These are phyloP conservation scores for Cavenderia fasciculata DNA, from an alignment of 78 protist genomes.

Conservation along the genomic window DNA sequence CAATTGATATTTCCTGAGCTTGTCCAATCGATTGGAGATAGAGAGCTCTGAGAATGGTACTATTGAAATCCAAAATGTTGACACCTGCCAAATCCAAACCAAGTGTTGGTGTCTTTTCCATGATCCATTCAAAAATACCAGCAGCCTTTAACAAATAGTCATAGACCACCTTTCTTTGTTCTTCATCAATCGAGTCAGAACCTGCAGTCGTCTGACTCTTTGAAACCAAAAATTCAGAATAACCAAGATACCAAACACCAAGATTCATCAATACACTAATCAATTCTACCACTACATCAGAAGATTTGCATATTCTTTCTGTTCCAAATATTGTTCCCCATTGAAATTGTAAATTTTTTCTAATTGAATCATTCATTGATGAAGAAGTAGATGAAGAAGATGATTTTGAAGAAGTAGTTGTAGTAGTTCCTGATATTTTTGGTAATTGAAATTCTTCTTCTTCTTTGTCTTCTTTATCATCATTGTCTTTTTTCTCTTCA, in stretches of 20 bases:
- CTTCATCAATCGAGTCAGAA: slow-evolving; percentile 11
- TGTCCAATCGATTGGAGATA: slow-evolving; percentile 44
- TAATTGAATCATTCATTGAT: slow-evolving; percentile 2
- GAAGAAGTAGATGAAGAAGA: too few relatives aligned
- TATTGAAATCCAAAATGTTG: slow-evolving; percentile 52
- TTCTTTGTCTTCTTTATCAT: background rate
- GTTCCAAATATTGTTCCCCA: slow-evolving; percentile 49
- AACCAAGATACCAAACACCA: slow-evolving; percentile 64
- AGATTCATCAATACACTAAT: slow-evolving; percentile 21
- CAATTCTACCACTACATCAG: slow-evolving; percentile 29
- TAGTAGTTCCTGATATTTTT: too few relatives aligned
- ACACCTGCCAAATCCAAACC: background rate
- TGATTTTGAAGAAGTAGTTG: too few relatives aligned
- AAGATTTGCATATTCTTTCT: background rate
- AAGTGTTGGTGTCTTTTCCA: background rate
- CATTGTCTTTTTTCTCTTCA: background rate
- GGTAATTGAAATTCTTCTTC: too few relatives aligned
- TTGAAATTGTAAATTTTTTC: slow-evolving; percentile 36
- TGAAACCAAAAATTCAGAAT: slow-evolving; percentile 30
- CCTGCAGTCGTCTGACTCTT: slow-evolving; percentile 5
- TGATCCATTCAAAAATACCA: slow-evolving; percentile 30
- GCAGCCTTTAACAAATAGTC: slow-evolving; percentile 57
- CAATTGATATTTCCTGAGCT: slow-evolving; percentile 61
- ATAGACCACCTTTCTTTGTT: slow-evolving; percentile 21
- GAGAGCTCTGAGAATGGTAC: slow-evolving; percentile 3